Evolutionary conservation across 2,329 filamentous ascomycete species (phyloP), one percentile per base, ranked within the genome.

Genomic region (Knoxdaviesia capensis): DNA sequence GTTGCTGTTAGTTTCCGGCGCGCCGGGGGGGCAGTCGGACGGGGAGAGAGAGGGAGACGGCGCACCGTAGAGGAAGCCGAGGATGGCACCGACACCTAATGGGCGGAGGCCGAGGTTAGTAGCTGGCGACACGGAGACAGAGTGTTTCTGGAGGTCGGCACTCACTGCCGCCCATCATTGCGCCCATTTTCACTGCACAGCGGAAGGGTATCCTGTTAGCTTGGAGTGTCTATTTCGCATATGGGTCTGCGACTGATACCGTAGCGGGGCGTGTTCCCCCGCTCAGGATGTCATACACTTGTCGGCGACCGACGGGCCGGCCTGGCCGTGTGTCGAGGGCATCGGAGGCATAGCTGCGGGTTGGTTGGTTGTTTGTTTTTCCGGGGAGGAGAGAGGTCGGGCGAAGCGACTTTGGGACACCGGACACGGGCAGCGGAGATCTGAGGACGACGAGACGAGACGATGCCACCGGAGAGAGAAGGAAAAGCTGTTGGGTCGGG

Each of bases 101-200:
- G 28, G 41, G 46, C 9, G 34, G 20, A 6, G 41, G 46, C 8
- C 34, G 20, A 6, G 29, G 7, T 43, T 43, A 43, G 29, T n/a
- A 36, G 44, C 31, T 32, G 8, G 5, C 3, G 2, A 6, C n/a
- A 5, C 7, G 40, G 20, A 7, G 6, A 10, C 33, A 33, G 8
- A 33, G 31, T 20, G 20, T 20, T 20, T 20, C 20, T 20, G 20
- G 20, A 42, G 11, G 29, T 38, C 34, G 42, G 41, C 41, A 74
- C 86, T 54, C 81, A 96, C 88, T 92, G 59, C 86, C 84, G 52
- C 90, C 90, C 86, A 96, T 96, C 79, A 98, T 79, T 48, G 82
- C 86, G 52, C 90, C 90, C 86, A 96, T 94, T 69, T 94, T 94
- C 60, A 87, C 86, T 93, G 58, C 40, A 30, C n/a, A 11, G 29